These are phyloP conservation scores for Neopestalotiopsis sp. DNA, from an alignment of 2,329 filamentous ascomycete species.

Conservation along the genomic window DNA sequence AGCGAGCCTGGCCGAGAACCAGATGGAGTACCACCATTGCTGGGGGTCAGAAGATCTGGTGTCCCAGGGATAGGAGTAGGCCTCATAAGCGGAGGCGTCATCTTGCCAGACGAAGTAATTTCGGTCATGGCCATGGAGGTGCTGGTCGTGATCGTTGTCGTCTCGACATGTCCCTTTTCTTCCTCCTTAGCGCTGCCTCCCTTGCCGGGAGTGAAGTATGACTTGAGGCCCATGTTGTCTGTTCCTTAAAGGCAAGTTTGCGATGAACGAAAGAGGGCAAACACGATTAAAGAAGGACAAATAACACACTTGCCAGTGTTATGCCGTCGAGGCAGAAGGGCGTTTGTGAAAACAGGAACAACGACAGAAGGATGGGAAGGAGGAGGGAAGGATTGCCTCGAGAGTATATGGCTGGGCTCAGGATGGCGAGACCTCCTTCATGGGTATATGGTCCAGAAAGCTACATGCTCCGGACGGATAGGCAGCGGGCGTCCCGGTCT, in stretches of 20 bases:
- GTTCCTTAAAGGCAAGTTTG: constrained; percentile 19
- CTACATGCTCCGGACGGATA: neutral
- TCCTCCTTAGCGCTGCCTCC: constrained; percentile 21
- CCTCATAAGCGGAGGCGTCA: constrained; percentile 10
- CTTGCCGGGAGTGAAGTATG: constrained; percentile 39
- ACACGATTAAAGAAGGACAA: neutral
- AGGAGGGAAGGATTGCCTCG: constrained; percentile 3
- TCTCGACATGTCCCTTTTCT: constrained; percentile 26
- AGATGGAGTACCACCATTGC: constrained; percentile 22
- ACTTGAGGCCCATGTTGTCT: constrained; percentile 38
- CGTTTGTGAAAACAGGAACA: neutral
- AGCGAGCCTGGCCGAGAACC: constrained; percentile 30
- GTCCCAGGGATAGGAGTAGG: constrained; percentile 22
- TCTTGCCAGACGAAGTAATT: constrained; percentile 20
- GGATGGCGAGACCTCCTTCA: neutral
- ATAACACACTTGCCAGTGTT: constrained; percentile 17
- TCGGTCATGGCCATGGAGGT: constrained; percentile 24
- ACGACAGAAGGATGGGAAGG: constrained; percentile 1
- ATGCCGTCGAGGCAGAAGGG: neutral
- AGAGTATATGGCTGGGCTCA: neutral
- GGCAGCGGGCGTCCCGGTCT: neutral
- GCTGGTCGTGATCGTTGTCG: constrained; percentile 26
- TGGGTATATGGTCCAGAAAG: constrained; percentile 4
- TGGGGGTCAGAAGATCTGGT: constrained; percentile 27
- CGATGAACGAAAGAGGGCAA: constrained; percentile 21